Evolutionary conservation across 352 stramenopile genomes (phyloP).

Genomic region (Globisporangium cylindrosporum): DNA sequence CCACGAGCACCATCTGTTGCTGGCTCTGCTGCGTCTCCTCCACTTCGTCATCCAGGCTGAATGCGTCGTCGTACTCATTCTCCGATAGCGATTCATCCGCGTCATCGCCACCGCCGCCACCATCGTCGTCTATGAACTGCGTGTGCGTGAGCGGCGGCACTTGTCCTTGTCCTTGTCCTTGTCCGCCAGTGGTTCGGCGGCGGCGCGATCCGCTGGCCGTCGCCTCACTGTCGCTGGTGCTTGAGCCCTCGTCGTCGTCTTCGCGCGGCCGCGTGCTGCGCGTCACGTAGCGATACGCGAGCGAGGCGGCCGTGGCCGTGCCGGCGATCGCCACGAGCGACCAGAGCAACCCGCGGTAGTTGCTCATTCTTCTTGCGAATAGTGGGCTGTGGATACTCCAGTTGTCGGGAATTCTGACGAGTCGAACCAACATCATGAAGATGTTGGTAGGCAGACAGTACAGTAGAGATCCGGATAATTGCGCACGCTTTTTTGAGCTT

Average conservation of each 20-base stretch:
- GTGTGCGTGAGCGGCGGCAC: constrained; percentile 6
- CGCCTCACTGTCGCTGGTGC: not conserved
- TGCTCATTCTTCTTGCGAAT: constrained; percentile 24
- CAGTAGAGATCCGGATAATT: not conserved
- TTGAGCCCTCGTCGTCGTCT: constrained; percentile 19
- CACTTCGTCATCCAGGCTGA: constrained; percentile 20
- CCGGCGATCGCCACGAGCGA: constrained; percentile 65
- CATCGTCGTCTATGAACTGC: constrained; percentile 18
- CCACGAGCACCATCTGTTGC: constrained; percentile 41
- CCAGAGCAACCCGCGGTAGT: constrained; percentile 58
- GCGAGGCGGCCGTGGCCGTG: constrained; percentile 50
- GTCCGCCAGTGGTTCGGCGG: not conserved
- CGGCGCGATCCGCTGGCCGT: constrained; percentile 2
- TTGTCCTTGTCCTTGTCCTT: not conserved
- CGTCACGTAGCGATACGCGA: constrained; percentile 67
- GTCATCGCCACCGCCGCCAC: constrained; percentile 21
- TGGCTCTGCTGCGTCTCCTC: constrained; percentile 24
- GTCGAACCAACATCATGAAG: not conserved
- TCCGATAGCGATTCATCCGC: constrained; percentile 43
- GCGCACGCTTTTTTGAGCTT: not conserved
- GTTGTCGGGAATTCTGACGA: not conserved
- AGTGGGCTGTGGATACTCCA: not conserved
- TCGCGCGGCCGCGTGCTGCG: constrained; percentile 25
- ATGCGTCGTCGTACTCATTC: constrained; percentile 31
- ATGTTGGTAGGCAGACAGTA: not conserved